Evolutionary conservation across 2,329 filamentous ascomycete genomes (phyloP), one percentile per base, ranked within the genome.

Genomic region (Chaetomiaceae sp.): DNA sequence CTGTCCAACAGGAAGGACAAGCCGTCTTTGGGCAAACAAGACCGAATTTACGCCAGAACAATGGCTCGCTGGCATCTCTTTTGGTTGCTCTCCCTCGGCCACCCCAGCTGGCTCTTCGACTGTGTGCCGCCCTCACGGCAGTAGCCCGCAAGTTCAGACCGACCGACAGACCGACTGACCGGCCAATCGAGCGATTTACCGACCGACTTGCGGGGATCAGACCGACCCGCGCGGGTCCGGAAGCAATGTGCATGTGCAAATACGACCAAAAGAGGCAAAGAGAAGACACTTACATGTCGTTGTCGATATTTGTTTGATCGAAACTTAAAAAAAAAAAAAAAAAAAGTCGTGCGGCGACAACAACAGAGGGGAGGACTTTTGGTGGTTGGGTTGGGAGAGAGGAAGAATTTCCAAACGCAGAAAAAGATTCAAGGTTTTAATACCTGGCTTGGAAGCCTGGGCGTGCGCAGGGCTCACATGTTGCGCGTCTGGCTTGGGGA

Each of bases 271-370:
- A 5, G 27, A 9, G 30, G 7, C 8, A 31, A 10, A 38, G 3
- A 48, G 7, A 45, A 17, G 21, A n/a, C 16, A 52, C 40, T 48
- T 44, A 52, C 33, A n/a, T 17, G 6, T 50, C 23, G 31, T 38
- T 46, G 46, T 34, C 33, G 42, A 14, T 43, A 20, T 41, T 13
- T 31, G 43, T 30, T 39, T 17, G 19, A 17, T 30, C 2, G 27
- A 47, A 42, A 31, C 8, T 21, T 3, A 7, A 25, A 46, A n/a
- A n/a, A n/a, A n/a, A n/a, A n/a, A n/a, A n/a, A n/a, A 41, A 42
- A 43, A 30, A 43, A 35, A 42, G 16, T 7, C n/a, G 33, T 23
- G 25, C 21, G 16, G 19, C 5, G 30, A 19, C 30, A 10, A 31
- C 12, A 17, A 25, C 13, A 42, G 19, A 23, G 23, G 27, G 19